Base-by-base conservation (phyloP, 2,329 filamentous ascomycete species). In the Scedosporium dehoogii region DNA sequence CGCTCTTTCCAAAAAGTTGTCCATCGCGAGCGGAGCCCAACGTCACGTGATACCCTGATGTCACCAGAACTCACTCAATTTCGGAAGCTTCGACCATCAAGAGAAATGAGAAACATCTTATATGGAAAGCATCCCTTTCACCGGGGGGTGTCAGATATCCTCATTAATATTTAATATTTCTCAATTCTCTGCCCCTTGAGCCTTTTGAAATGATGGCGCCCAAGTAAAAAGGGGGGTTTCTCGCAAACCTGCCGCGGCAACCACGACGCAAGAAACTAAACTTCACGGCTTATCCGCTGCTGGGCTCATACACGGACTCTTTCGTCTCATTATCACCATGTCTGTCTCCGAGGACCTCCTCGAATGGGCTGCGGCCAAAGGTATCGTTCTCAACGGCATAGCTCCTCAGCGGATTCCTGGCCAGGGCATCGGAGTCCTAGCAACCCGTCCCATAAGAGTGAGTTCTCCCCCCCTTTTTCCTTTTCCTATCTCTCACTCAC, bases 341-440 rank as follows among this genome's bases (percentile, higher is more conserved):
- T 53, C 48, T 9, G 21, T 53, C 48, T 3, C 55, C 23, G 55
- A 57, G 21, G 55, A 57, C 55, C 55, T 57, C 55, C 25, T 48
- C 46, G 59, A 79, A 64, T 96, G 91, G 90, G 87, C 88, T 1
- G 71, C 78, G 53, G 73, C 75, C 1, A 80, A 85, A 63, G 89
- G 89, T 14, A 81, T 96, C 29, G 74, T 80, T 42, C 82, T 91
- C 66, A 80, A 87, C 68, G 86, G 86, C 29, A 84, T 96, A 58
- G 77, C 78, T 2, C 86, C 91, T 4, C 81, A 85, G 48, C 78
- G 78, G 46, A 85, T 96, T 16, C 83, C 86, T 5, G 88, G 86
- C 1, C 81, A 89, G 62, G 92, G 92, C 29, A 82, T 94, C 61
- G 92, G 92, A 57, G 85, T 96, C 63, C 80, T 92, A 59, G 88